A percentile compares a stretch with the other conserved stretches of the same genome.
phyloP scores from a whole-genome alignment of 2,329 filamentous ascomycete species.

The Nothopassalora personata region DNA sequence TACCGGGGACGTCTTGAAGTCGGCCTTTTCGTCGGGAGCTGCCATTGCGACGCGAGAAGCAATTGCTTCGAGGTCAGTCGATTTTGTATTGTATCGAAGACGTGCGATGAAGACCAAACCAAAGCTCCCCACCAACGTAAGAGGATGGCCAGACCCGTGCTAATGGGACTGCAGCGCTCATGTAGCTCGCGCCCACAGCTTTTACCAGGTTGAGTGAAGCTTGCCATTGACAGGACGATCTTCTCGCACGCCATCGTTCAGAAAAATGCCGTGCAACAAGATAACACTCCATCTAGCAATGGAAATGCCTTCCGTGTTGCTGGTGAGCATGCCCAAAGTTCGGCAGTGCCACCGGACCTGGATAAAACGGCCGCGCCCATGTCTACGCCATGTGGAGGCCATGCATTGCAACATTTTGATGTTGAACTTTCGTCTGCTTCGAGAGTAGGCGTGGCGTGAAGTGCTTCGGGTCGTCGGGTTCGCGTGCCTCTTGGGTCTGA shows the following conservation, averaged over 20 bases:
- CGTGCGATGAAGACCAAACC: neutral
- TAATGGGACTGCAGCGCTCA: neutral
- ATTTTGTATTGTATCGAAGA: neutral
- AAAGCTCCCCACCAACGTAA: neutral
- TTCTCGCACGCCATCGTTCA: slow-evolving; percentile 14
- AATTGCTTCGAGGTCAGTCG: neutral
- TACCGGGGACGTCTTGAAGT: slow-evolving; percentile 1
- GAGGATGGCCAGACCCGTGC: neutral
- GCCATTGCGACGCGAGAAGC: neutral
- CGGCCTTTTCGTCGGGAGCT: slow-evolving; percentile 15
- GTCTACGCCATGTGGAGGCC: slow-evolving; percentile 14
- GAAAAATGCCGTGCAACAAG: slow-evolving; percentile 3
- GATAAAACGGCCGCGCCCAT: slow-evolving; percentile 1
- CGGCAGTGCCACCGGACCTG: neutral
- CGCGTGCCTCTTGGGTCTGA: slow-evolving; percentile 1
- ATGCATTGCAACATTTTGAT: slow-evolving; percentile 2
- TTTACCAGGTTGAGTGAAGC: neutral
- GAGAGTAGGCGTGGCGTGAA: neutral
- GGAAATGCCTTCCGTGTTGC: neutral
- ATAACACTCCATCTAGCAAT: neutral
- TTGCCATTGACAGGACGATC: neutral
- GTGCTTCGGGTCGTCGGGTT: slow-evolving; percentile 6
- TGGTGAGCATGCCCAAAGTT: neutral
- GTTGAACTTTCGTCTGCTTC: neutral
- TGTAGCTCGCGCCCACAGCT: neutral